phyloP scores from a whole-genome alignment of 2,329 filamentous ascomycete species.

The Aspergillus ruber region DNA sequence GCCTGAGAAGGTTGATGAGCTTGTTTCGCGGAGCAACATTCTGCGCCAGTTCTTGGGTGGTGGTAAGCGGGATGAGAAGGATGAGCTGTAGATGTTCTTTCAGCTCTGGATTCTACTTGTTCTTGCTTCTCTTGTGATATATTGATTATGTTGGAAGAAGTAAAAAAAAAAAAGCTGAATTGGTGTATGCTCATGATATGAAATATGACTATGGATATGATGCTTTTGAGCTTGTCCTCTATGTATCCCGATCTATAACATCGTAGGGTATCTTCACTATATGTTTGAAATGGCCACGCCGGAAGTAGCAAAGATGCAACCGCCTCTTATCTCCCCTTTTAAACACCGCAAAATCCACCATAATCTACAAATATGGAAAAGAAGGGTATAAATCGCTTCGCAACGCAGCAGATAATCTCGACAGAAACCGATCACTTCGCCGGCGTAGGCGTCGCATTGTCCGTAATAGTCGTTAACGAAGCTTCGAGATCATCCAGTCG shows the following conservation, averaged over 20 bases:
- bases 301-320: too few relatives aligned
- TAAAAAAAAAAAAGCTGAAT: background rate
- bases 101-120: too few relatives aligned
- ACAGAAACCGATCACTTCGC: slow-evolving; percentile 7
- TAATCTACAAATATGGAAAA: background rate
- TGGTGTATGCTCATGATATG: background rate
- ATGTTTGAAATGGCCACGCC: too few relatives aligned
- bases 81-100: slow-evolving; percentile 49
- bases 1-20: slow-evolving; percentile 79
- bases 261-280: too few relatives aligned
- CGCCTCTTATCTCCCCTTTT: background rate
- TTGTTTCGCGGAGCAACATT: slow-evolving; percentile 81
- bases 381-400: background rate
- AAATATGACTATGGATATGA: background rate
- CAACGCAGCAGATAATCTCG: background rate
- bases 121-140: too few relatives aligned
- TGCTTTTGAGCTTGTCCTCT: too few relatives aligned
- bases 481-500: slow-evolving; percentile 77
- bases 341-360: background rate
- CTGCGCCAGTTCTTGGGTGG: slow-evolving; percentile 67
- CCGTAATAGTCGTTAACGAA: slow-evolving; percentile 55
- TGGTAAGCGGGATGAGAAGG: slow-evolving; percentile 56
- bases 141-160: background rate
- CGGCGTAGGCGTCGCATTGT: slow-evolving; percentile 15
- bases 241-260: too few relatives aligned